Conservation (phyloP, 805 yeast species). For the Candida loeiensis region DNA sequence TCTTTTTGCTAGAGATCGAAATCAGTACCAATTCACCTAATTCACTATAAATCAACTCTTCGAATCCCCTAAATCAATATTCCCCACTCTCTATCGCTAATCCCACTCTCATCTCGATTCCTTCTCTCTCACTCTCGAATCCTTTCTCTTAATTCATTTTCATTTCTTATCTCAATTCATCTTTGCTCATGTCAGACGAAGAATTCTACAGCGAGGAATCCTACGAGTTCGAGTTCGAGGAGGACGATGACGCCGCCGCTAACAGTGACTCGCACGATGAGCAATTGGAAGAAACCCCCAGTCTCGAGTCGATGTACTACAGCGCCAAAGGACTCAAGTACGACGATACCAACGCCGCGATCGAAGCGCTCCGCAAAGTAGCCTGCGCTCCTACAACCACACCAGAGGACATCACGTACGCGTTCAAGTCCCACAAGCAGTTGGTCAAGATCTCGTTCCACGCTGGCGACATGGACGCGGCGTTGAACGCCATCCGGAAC, state of each 20-base stretch:
- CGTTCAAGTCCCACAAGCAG: slow-evolving; percentile 40
- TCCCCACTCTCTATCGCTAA: no score
- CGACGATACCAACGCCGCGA: slow-evolving; percentile 25
- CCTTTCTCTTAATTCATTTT: not conserved
- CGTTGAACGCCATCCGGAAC: slow-evolving; percentile 20
- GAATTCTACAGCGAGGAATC: slow-evolving; percentile 16
- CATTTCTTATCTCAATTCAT: not conserved
- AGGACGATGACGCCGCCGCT: slow-evolving; percentile 12
- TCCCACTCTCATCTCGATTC: no score
- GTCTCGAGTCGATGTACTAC: slow-evolving; percentile 28
- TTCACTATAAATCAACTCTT: not conserved
- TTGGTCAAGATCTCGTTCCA: slow-evolving; percentile 34
- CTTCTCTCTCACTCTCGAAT: no score
- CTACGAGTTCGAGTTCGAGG: slow-evolving; percentile 17
- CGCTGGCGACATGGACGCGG: slow-evolving; percentile 19
- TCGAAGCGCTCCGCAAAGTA: slow-evolving; percentile 19
- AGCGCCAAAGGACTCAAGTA: slow-evolving; percentile 38
- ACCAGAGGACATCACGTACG: slow-evolving; percentile 25
- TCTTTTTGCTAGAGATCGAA: not conserved
- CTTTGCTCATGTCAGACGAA: slow-evolving; percentile 14
- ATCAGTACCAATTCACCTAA: not conserved
- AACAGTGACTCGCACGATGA: slow-evolving; percentile 4
- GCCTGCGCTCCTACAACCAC: slow-evolving; percentile 9
- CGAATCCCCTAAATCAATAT: no score
- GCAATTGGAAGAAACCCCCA: slow-evolving; percentile 5